phyloP scores from a whole-genome alignment of 2,329 filamentous ascomycete genomes.

The Aotearoamyces nothofagi region DNA sequence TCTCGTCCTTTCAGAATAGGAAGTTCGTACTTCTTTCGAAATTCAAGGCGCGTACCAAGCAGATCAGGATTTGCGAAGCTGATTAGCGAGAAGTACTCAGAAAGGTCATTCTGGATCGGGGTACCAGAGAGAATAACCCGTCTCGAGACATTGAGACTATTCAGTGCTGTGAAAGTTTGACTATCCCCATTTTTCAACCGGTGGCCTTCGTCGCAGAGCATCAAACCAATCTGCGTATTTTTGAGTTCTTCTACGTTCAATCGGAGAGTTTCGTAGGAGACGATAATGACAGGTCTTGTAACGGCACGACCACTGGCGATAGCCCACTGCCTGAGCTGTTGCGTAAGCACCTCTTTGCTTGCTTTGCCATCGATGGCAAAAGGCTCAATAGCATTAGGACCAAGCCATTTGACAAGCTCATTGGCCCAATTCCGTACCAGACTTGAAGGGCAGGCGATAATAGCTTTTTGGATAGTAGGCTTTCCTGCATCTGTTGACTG shows the following conservation, averaged over 20 bases:
- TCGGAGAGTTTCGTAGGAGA: slow-evolving; percentile 91
- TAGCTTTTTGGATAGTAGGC: slow-evolving; percentile 84
- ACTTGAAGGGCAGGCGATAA: slow-evolving; percentile 93
- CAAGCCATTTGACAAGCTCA: slow-evolving; percentile 92
- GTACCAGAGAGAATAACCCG: slow-evolving; percentile 93
- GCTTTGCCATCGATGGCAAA: slow-evolving; percentile 97
- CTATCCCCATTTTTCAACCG: slow-evolving; percentile 93
- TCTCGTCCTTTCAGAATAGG: slow-evolving; percentile 87
- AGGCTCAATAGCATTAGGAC: slow-evolving; percentile 75
- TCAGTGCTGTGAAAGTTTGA: slow-evolving; percentile 84
- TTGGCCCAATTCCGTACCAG: slow-evolving; percentile 97
- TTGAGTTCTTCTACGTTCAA: slow-evolving; percentile 83
- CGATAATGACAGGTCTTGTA: slow-evolving; percentile 85
- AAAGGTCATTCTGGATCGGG: slow-evolving; percentile 96
- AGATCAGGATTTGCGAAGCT: slow-evolving; percentile 94
- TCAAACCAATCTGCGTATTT: slow-evolving; percentile 76
- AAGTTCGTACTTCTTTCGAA: slow-evolving; percentile 85
- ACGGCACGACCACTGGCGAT: slow-evolving; percentile 81
- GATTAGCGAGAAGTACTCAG: slow-evolving; percentile 90
- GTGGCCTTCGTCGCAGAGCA: slow-evolving; percentile 94
- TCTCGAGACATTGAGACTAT: slow-evolving; percentile 75
- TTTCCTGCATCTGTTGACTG: slow-evolving; percentile 94
- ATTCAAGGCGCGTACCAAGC: slow-evolving; percentile 76
- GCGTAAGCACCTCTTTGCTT: slow-evolving; percentile 79
- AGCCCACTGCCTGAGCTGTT: slow-evolving; percentile 88